Evolutionary conservation across 2,329 filamentous ascomycete species (phyloP).

Genomic region (Alternaria sp.): DNA sequence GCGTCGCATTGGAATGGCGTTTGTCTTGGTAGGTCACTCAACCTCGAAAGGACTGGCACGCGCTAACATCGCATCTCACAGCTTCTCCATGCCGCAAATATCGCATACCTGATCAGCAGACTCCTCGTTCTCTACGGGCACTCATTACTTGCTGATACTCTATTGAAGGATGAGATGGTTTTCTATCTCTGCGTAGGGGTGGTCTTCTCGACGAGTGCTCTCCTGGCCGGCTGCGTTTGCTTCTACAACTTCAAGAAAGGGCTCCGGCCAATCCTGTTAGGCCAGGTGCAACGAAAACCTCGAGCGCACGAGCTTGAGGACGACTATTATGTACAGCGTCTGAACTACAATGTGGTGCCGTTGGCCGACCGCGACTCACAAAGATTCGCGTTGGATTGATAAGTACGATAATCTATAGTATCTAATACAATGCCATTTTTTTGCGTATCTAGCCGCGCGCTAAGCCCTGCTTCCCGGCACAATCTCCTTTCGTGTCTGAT

Average conservation of each 20-base stretch:
- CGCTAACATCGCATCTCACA: not conserved
- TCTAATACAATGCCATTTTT: not conserved
- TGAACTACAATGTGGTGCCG: conserved; percentile 15
- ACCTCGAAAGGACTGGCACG: not conserved
- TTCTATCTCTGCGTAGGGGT: conserved; percentile 23
- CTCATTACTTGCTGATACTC: conserved; percentile 6
- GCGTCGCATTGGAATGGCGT: conserved; percentile 10
- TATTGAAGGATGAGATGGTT: conserved; percentile 31
- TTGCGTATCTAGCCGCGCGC: not conserved
- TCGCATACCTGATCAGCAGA: conserved; percentile 27
- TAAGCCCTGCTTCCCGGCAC: not conserved
- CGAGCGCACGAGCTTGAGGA: conserved; percentile 9
- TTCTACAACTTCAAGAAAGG: conserved; percentile 30
- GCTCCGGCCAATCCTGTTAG: conserved; percentile 24
- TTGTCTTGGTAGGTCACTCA: conserved; percentile 19
- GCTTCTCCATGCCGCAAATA: conserved; percentile 22
- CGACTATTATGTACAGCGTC: conserved; percentile 14
- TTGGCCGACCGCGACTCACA: conserved; percentile 10
- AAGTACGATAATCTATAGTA: not conserved
- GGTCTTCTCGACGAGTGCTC: conserved; percentile 6
- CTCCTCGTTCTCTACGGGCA: conserved; percentile 24
- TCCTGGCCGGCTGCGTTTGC: conserved; percentile 17
- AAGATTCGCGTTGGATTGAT: conserved; percentile 12
- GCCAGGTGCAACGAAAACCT: conserved; percentile 9
- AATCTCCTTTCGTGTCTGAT: not conserved